Evolutionary conservation across 805 yeast species (phyloP), one percentile per base, ranked within the genome.

Genomic region (Debaryomyces hansenii): DNA sequence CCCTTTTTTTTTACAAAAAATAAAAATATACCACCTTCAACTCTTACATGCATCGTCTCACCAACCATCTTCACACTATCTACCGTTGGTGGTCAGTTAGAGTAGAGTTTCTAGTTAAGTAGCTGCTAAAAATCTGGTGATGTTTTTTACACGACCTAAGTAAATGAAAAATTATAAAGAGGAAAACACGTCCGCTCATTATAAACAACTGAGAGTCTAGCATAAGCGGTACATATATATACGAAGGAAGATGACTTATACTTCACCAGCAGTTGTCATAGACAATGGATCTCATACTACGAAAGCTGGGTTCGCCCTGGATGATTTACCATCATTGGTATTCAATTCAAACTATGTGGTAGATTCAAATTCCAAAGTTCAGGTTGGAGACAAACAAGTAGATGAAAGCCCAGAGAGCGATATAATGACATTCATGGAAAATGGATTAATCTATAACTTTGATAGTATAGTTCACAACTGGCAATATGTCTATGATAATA

Each of bases 381-480:
- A 70, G 9, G 61, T 77, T 18, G 83, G 80, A 12, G 78, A 77
- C 49, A 77, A 73, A n/a, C 61, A 60, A 36, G 70, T 85, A 28
- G 74, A 72, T 50, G 60, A 65, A 12, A 51, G 66, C 38, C 78
- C 80, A 6, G 61, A 64, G 12, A 68, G 69, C 50, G 82, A 81
- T 46, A 69, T 80, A 5, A 83, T 71, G 70, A 84, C 89, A 0
- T 64, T 84, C 31, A 66, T 83, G 57, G 84, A 80, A 37, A 79
- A 80, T 46, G 90, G 91, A 3, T 57, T 79, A 5, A 75, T 85
- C 4, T 85, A 85, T 62, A 83, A 90, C 66, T 85, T 87, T 82
- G 90, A 85, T 16, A 82, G 82, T 16, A 72, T 87, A 35, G 77
- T 79, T 29, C 70, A 78, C 40, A 79, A 84, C 54, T 87, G 96